Evolutionary conservation across 108 stramenopile species (phyloP).

Genomic region (Nannochloropsis oceanica): DNA sequence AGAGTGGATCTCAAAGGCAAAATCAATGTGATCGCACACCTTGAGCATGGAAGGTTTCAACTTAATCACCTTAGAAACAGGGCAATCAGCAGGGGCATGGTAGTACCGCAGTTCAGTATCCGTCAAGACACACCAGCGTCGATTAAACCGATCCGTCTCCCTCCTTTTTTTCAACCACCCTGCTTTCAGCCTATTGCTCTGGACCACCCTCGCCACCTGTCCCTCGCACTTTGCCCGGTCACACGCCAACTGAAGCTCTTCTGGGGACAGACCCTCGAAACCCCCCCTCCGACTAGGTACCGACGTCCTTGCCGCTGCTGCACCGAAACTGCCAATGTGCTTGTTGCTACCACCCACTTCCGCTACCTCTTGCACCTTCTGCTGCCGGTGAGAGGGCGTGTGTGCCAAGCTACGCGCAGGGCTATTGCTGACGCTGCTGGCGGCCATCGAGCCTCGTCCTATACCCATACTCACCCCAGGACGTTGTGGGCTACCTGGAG

Average conservation of each 20-base stretch:
- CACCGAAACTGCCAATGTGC: neutral
- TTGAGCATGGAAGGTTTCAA: conserved; percentile 19
- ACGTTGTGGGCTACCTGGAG: neutral
- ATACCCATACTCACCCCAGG: neutral
- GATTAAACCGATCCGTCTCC: conserved; percentile 20
- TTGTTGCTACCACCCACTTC: neutral
- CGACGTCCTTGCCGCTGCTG: neutral
- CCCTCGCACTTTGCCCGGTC: neutral
- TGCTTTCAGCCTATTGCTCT: neutral
- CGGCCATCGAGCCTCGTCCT: neutral
- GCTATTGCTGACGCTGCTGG: neutral
- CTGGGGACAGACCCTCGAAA: neutral
- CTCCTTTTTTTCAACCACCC: conserved; percentile 12
- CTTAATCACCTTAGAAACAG: conserved; percentile 16
- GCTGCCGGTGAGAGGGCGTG: neutral
- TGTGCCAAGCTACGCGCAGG: neutral
- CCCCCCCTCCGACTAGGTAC: neutral
- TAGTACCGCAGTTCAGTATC: conserved; percentile 15
- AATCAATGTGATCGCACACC: conserved; percentile 14
- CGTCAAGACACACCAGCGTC: conserved; percentile 32
- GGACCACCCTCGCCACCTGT: neutral
- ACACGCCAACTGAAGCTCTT: neutral
- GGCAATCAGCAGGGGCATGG: conserved; percentile 3
- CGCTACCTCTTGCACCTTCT: neutral
- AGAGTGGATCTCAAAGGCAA: conserved; percentile 37